Evolutionary conservation across 164 flowering plant species (phyloP).

Genomic region (Cinnamomum chago): DNA sequence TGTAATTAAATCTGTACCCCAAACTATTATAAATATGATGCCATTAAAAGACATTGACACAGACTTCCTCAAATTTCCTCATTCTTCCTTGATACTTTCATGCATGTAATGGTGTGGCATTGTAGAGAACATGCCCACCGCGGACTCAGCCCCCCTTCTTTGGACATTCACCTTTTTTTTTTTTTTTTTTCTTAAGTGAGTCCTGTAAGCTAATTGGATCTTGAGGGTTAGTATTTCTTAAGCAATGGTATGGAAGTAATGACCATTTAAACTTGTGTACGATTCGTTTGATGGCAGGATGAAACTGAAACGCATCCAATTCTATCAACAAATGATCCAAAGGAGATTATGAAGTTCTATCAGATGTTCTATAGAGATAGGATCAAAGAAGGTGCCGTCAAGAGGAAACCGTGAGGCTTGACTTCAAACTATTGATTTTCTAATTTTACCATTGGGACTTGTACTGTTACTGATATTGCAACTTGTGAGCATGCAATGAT

Average conservation of each 20-base stretch:
- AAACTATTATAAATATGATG: too few relatives aligned
- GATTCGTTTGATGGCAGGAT: slow-evolving; percentile 53
- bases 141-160: background rate
- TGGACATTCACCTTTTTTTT: background rate
- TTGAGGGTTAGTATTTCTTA: background rate
- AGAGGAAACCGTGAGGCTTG: slow-evolving; percentile 78
- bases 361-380: slow-evolving; percentile 60
- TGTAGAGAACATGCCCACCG: background rate
- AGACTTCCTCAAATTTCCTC: too few relatives aligned
- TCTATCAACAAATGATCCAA: slow-evolving; percentile 61
- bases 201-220: background rate
- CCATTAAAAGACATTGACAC: too few relatives aligned
- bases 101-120: too few relatives aligned
- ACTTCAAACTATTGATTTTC: slow-evolving; percentile 7
- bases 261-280: background rate
- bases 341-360: slow-evolving; percentile 70
- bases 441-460: slow-evolving; percentile 1
- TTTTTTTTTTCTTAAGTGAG: background rate
- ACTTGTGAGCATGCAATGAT: background rate
- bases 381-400: slow-evolving; percentile 54
- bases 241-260: background rate
- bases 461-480: background rate
- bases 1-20: too few relatives aligned
- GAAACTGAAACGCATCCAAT: slow-evolving; percentile 48
- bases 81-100: too few relatives aligned